phyloP scores from a whole-genome alignment of 768 basidiomycete species.

The Tricholoma terreum region DNA sequence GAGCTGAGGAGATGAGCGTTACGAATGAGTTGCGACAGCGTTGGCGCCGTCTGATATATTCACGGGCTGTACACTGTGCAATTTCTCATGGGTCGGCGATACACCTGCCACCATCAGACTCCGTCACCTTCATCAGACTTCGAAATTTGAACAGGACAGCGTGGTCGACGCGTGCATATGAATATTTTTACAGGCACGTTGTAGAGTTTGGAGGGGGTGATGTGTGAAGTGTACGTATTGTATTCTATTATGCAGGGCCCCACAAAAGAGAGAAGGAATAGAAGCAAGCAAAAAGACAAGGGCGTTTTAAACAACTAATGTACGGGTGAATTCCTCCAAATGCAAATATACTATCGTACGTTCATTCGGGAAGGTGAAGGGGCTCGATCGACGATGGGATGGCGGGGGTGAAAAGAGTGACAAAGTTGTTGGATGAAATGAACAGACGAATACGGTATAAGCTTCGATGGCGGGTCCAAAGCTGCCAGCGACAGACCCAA shows the following conservation, averaged over 20 bases:
- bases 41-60: conserved; percentile 12
- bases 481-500: conserved; percentile 1
- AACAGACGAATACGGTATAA: conserved; percentile 23
- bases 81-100: conserved; percentile 14
- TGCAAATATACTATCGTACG: conserved; percentile 7
- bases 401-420: conserved; percentile 20
- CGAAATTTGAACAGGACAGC: conserved; percentile 7
- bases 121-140: conserved; percentile 6
- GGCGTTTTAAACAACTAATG: conserved; percentile 6
- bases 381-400: neutral
- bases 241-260: neutral
- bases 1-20: neutral
- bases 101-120: conserved; percentile 17
- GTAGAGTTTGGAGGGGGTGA: neutral
- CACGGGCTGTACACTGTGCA: conserved; percentile 11
- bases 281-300: conserved; percentile 4
- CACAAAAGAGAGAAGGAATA: neutral
- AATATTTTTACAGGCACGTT: conserved; percentile 9
- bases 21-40: neutral
- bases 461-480: conserved; percentile 7
- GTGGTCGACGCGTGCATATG: conserved; percentile 9
- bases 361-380: conserved; percentile 1
- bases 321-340: conserved; percentile 15
- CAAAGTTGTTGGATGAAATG: conserved; percentile 15
- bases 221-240: neutral